Percentiles rank a stretch among this genome's conserved stretches.
phyloP scores from a whole-genome alignment of 768 basidiomycete genomes.

The Lanmaoa pseudosensibilis region DNA sequence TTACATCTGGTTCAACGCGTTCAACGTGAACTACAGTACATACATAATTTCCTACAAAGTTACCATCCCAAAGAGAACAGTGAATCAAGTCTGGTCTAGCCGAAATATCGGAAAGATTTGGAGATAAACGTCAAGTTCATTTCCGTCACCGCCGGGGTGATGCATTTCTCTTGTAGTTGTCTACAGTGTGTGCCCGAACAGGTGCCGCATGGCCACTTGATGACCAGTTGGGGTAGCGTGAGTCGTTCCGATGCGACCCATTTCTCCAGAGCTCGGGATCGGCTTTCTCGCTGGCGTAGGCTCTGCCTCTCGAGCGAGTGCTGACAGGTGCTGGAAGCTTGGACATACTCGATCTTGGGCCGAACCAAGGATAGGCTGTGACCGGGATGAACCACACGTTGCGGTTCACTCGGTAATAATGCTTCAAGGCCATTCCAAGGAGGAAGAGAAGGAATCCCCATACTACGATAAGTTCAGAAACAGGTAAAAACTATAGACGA shows the following conservation, averaged over 20 bases:
- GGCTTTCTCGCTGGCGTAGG: constrained; percentile 30
- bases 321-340: constrained; percentile 46
- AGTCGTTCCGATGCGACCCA: constrained; percentile 19
- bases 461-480: constrained; percentile 37
- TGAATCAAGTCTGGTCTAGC: constrained; percentile 13
- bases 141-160: constrained; percentile 45
- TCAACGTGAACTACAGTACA: constrained; percentile 18
- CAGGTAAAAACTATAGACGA: background rate
- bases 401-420: constrained; percentile 42
- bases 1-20: constrained; percentile 11
- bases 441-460: constrained; percentile 49
- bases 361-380: constrained; percentile 73
- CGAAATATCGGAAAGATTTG: constrained; percentile 3
- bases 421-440: constrained; percentile 43
- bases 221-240: constrained; percentile 22
- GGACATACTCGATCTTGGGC: constrained; percentile 36
- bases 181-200: constrained; percentile 30
- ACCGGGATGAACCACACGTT: constrained; percentile 71
- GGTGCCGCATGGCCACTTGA: constrained; percentile 24
- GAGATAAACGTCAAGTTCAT: constrained; percentile 9
- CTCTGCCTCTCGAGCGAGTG: constrained; percentile 37
- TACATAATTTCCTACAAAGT: constrained; percentile 8
- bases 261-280: constrained; percentile 24
- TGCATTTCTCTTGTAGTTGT: constrained; percentile 41
- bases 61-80: constrained; percentile 6